phyloP scores from a whole-genome alignment of 345 rosid genomes.

The Physaria fendleri region DNA sequence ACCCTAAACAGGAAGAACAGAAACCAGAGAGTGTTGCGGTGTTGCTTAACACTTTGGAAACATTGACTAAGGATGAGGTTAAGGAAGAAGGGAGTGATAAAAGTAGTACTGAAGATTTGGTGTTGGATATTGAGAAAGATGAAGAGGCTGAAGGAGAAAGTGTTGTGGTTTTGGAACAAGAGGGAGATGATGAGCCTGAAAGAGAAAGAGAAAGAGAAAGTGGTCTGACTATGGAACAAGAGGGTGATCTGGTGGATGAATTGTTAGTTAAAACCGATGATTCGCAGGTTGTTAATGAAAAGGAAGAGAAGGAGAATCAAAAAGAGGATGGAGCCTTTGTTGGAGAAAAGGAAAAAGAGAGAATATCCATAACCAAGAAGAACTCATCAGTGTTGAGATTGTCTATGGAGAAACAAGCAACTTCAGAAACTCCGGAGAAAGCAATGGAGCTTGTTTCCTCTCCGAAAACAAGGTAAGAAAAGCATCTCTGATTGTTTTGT shows the following conservation, averaged over 20 bases:
- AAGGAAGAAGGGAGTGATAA: constrained; percentile 14
- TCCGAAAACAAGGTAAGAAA: constrained; percentile 19
- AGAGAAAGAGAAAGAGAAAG: neutral
- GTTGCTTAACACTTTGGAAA: constrained; percentile 25
- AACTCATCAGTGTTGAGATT: neutral
- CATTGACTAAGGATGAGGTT: constrained; percentile 19
- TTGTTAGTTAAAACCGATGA: neutral
- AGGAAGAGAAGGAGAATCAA: neutral
- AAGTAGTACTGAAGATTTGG: neutral
- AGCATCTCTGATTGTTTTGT: neutral
- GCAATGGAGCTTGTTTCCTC: constrained; percentile 4
- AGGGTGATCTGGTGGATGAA: neutral
- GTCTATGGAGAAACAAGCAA: constrained; percentile 9
- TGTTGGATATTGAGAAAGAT: constrained; percentile 3
- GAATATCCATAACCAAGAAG: neutral
- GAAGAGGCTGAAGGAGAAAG: neutral
- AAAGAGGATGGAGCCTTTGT: neutral
- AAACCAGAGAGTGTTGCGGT: constrained; percentile 13
- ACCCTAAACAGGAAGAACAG: neutral
- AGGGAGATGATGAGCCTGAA: neutral
- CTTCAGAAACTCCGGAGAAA: constrained; percentile 5
- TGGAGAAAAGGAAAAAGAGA: constrained; percentile 4
- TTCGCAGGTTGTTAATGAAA: neutral
- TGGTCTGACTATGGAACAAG: constrained; percentile 14
- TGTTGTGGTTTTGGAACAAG: constrained; percentile 16